Conservation (phyloP, 345 rosid genomes). For the Corchorus capsularis region DNA sequence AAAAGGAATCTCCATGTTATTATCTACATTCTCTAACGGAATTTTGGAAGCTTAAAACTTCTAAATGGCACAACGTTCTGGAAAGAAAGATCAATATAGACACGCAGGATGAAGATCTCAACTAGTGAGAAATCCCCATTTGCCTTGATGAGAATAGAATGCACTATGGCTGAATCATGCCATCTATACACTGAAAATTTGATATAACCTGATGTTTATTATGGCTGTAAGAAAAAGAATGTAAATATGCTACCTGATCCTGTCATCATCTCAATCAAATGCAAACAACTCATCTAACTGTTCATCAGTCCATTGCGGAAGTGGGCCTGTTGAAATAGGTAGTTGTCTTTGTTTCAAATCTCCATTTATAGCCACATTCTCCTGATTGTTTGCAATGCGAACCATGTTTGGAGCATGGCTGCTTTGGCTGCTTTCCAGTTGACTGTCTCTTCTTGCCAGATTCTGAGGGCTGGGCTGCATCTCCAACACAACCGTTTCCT, state of each 20-base stretch:
- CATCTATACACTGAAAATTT: background rate
- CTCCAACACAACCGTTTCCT: constrained; percentile 2
- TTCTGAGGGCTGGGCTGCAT: constrained; percentile 22
- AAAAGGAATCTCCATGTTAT: too few relatives aligned
- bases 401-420: constrained; percentile 5
- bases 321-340: constrained; percentile 30
- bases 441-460: constrained; percentile 26
- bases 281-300: constrained; percentile 77
- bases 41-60: too few relatives aligned
- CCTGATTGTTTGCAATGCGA: constrained; percentile 6
- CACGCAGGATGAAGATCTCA: too few relatives aligned
- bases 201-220: background rate
- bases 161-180: background rate
- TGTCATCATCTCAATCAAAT: constrained; percentile 41
- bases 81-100: too few relatives aligned
- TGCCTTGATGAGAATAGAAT: background rate
- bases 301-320: constrained; percentile 85
- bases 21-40: too few relatives aligned
- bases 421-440: constrained; percentile 14
- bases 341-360: constrained; percentile 22
- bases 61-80: too few relatives aligned
- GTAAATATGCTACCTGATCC: background rate
- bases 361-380: background rate
- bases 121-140: background rate
- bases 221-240: background rate